Evolutionary conservation across 306 rosid genomes (phyloP), one percentile per base, ranked within the genome.

Genomic region (Medicago arabica): DNA sequence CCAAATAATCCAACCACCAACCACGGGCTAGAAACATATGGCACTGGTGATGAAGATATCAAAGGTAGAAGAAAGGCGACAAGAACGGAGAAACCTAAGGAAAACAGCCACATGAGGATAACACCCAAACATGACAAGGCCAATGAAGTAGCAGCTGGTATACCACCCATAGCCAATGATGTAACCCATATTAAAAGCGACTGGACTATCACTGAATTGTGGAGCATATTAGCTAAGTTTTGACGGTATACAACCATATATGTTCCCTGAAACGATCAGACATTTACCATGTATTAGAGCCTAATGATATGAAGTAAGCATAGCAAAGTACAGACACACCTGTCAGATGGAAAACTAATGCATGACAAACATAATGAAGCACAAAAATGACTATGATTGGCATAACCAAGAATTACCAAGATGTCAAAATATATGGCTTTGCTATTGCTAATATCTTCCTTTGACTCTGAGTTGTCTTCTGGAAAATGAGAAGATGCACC

Each of bases 181-280:
- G 93, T 77, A 80, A 46, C 49, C 98, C 98, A 95, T 83, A 95
- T 90, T 69, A 95, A 75, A 86, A 95, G 90, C 70, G 98, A 90
- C 75, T 95, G 98, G 55, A 86, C 28, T 81, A 92, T 89, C 82
- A 95, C 97, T 51, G 98, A 92, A 71, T 80, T 87, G 80, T 92
- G 83, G 64, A 95, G 97, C 80, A 92, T 73, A 64, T 78, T 83
- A 63, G 98, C 97, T 46, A 92, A 86, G 58, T 72, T 84, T 78
- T 95, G 97, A 77, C 78, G 85, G 76, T 85, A 90, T 67, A 95
- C 97, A 41, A 95, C 73, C 97, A 92, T 92, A 85, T 90, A 92
- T 38, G 74, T 83, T 31, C 98, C 98, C 97, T 95, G 93, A 72
- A 80, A 85, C 60, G 36, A 77, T 80, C 57, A 71, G 38, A 53